Percentiles rank a stretch among this genome's conserved stretches.
Evolutionary conservation across 2,329 filamentous ascomycete species (phyloP).

Genomic region (Colletotrichum noveboracense): DNA sequence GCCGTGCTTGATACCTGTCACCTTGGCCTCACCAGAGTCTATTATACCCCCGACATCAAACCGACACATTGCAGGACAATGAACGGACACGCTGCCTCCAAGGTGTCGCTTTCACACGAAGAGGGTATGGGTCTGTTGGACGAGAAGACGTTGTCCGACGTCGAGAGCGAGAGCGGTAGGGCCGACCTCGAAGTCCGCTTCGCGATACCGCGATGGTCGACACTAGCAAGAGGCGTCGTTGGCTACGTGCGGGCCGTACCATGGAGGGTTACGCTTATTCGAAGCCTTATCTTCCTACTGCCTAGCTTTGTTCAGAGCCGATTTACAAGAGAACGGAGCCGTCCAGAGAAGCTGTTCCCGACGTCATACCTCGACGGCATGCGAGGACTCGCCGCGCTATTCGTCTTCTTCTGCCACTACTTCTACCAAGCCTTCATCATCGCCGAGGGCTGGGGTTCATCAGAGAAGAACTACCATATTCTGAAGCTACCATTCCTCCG

Average conservation of each 20-base stretch:
- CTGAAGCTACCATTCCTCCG: slow-evolving; percentile 60
- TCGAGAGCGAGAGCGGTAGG: slow-evolving; percentile 46
- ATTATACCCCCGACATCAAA: background rate
- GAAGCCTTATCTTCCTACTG: slow-evolving; percentile 49
- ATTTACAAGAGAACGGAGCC: slow-evolving; percentile 43
- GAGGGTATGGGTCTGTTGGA: slow-evolving; percentile 52
- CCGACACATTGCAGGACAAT: slow-evolving; percentile 38
- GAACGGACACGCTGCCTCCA: slow-evolving; percentile 41
- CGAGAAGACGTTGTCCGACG: slow-evolving; percentile 47
- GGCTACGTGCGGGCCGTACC: slow-evolving; percentile 35
- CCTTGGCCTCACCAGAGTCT: background rate
- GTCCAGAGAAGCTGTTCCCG: slow-evolving; percentile 48
- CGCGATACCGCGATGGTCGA: slow-evolving; percentile 34
- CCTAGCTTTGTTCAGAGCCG: slow-evolving; percentile 58
- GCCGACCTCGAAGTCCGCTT: slow-evolving; percentile 42
- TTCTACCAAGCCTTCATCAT: slow-evolving; percentile 58
- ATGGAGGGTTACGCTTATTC: slow-evolving; percentile 42
- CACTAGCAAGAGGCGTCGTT: slow-evolving; percentile 32
- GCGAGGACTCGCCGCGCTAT: slow-evolving; percentile 59
- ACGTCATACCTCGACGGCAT: slow-evolving; percentile 65
- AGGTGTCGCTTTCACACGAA: slow-evolving; percentile 40
- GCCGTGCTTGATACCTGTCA: background rate
- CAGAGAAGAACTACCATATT: slow-evolving; percentile 47
- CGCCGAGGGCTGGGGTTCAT: slow-evolving; percentile 54
- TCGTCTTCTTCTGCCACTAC: slow-evolving; percentile 63